Evolutionary conservation across 2,329 filamentous ascomycete genomes (phyloP).

Genomic region (Mycosphaerelloides madeirae): DNA sequence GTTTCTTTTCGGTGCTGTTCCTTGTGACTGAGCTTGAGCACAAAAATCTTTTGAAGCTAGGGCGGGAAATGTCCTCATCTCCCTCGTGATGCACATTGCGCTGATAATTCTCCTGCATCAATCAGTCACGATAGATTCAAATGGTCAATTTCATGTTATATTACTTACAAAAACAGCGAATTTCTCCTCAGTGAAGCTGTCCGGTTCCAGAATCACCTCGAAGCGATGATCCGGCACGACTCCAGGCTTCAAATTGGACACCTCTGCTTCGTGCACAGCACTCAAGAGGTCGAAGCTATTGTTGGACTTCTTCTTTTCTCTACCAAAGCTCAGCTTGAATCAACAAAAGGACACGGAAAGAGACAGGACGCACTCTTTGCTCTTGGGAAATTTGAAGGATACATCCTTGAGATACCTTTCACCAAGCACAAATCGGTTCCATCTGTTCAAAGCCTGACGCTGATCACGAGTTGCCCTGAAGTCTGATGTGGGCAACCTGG

Average conservation of each 20-base stretch:
- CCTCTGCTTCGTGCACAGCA: conserved; percentile 66
- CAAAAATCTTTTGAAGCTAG: conserved; percentile 66
- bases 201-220: conserved; percentile 64
- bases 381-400: conserved; percentile 60
- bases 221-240: conserved; percentile 60
- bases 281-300: conserved; percentile 63
- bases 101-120: conserved; percentile 61
- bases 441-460: conserved; percentile 69
- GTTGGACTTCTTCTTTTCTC: conserved; percentile 57
- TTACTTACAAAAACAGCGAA: conserved; percentile 53
- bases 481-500: conserved; percentile 56
- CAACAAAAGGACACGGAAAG: not conserved
- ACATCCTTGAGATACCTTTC: conserved; percentile 62
- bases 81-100: conserved; percentile 65
- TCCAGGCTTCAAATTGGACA: conserved; percentile 44
- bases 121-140: too few species aligned
- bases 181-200: conserved; percentile 71
- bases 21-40: too few species aligned
- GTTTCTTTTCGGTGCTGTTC: conserved; percentile 46
- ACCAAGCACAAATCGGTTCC: conserved; percentile 67
- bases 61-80: conserved; percentile 53
- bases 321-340: conserved; percentile 21
- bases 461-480: conserved; percentile 69
- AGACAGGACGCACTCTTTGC: conserved; percentile 52
- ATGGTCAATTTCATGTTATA: too few species aligned